phyloP scores from a whole-genome alignment of 352 stramenopile species.

The Phytophthora fragariae region DNA sequence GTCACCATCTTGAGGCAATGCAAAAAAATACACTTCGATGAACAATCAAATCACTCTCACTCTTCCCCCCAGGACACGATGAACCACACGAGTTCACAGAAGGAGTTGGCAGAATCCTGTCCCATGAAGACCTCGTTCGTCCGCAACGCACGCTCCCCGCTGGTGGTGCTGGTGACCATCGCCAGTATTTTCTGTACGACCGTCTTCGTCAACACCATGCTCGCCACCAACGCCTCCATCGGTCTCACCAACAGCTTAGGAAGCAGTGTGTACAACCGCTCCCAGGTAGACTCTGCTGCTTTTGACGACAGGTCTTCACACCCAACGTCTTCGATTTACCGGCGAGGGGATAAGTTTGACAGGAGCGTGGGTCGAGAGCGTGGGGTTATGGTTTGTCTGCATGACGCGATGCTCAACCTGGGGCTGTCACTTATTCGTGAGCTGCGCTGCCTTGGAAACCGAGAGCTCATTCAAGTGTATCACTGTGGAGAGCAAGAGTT shows the following conservation, averaged over 20 bases:
- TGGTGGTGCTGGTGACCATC: slow-evolving; percentile 8
- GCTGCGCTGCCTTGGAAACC: slow-evolving; percentile 30
- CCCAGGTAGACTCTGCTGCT: slow-evolving; percentile 18
- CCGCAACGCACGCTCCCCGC: not conserved
- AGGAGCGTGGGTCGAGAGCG: slow-evolving; percentile 23
- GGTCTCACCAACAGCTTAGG: slow-evolving; percentile 29
- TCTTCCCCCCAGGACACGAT: not conserved
- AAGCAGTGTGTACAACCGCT: slow-evolving; percentile 11
- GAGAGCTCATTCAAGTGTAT: slow-evolving; percentile 38
- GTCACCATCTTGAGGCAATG: not conserved
- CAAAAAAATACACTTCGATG: not conserved
- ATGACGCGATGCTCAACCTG: slow-evolving; percentile 47
- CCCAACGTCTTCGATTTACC: slow-evolving; percentile 21
- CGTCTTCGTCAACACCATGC: slow-evolving; percentile 34
- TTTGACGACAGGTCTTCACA: slow-evolving; percentile 21
- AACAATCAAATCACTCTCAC: not conserved
- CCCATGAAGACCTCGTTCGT: slow-evolving; percentile 5
- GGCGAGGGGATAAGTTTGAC: slow-evolving; percentile 26
- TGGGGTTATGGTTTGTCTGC: slow-evolving; percentile 36
- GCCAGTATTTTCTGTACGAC: slow-evolving; percentile 19
- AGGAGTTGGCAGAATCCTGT: not conserved
- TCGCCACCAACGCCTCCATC: slow-evolving; percentile 20
- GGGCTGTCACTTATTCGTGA: slow-evolving; percentile 47
- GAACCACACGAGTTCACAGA: not conserved
- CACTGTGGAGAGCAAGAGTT: slow-evolving; percentile 50